These are phyloP conservation scores for Puccinia coronata DNA, from an alignment of 1,284 basidiomycete genomes.

Conservation along the genomic window DNA sequence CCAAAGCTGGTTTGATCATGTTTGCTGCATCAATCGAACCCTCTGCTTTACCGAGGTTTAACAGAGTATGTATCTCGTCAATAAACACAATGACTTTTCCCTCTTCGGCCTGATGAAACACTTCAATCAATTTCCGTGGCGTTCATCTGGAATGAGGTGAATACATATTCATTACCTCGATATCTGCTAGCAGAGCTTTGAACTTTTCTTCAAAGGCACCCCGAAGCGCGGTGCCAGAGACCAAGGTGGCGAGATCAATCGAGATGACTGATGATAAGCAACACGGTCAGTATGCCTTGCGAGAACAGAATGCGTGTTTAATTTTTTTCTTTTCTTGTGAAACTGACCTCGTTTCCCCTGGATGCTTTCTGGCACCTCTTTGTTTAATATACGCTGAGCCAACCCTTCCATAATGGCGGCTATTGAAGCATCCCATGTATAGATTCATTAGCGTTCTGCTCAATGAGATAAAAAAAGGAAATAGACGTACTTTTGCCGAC, in stretches of 20 bases:
- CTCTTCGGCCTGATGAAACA: constrained; percentile 60
- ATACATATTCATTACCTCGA: constrained; percentile 68
- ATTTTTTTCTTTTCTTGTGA: constrained; percentile 61
- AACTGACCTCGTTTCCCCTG: constrained; percentile 63
- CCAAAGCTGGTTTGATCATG: constrained; percentile 73
- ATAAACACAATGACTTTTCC: constrained; percentile 73
- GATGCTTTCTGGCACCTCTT: constrained; percentile 74
- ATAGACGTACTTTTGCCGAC: constrained; percentile 53
- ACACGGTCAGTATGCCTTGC: constrained; percentile 64
- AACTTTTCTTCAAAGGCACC: constrained; percentile 92
- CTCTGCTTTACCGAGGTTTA: constrained; percentile 86
- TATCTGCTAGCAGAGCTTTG: constrained; percentile 79
- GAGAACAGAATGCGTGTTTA: constrained; percentile 69
- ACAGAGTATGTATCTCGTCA: constrained; percentile 79
- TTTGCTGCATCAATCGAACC: constrained; percentile 88
- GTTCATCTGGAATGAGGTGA: not conserved
- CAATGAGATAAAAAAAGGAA: constrained; percentile 63
- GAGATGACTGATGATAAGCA: constrained; percentile 58
- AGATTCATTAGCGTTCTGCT: constrained; percentile 65
- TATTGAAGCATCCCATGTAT: not conserved
- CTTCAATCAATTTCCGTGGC: not conserved
- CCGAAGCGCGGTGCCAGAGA: constrained; percentile 83
- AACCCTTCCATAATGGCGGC: constrained; percentile 86
- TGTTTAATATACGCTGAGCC: constrained; percentile 80
- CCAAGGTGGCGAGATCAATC: constrained; percentile 75